A percentile compares a stretch with the other conserved stretches of the same genome.
Evolutionary conservation across 768 basidiomycete genomes (phyloP).

Genomic region (Lactarius hengduanensis): DNA sequence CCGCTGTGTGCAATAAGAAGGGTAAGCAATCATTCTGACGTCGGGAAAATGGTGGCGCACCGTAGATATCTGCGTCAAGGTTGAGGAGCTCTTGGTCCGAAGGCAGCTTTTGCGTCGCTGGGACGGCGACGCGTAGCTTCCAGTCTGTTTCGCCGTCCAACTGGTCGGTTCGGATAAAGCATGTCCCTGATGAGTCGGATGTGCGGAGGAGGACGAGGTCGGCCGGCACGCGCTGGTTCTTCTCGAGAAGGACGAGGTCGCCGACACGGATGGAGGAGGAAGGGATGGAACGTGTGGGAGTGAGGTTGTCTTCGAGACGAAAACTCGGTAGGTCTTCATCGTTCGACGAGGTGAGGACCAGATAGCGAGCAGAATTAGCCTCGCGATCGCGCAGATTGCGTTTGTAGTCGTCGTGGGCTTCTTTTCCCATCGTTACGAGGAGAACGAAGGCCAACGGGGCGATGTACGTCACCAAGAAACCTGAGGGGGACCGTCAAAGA

Average conservation of each 20-base stretch:
- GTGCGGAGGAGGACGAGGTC: conserved; percentile 90
- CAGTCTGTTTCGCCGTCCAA: conserved; percentile 99
- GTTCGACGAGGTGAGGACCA: conserved; percentile 52
- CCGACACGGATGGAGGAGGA: conserved; percentile 88
- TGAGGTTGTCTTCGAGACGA: conserved; percentile 13
- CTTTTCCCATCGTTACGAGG: conserved; percentile 95
- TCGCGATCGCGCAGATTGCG: conserved; percentile 89
- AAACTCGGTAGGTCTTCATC: conserved; percentile 34
- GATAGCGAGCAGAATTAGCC: conserved; percentile 92
- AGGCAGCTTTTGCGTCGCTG: conserved; percentile 73
- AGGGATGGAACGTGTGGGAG: conserved; percentile 66
- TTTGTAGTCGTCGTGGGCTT: conserved; percentile 98
- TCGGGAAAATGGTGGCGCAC: conserved; percentile 41
- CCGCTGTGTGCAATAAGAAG: conserved; percentile 50
- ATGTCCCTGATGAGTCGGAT: conserved; percentile 85
- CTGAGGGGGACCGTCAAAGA: conserved; percentile 41
- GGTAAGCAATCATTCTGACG: conserved; percentile 7
- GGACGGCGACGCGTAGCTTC: conserved; percentile 91
- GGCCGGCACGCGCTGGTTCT: conserved; percentile 96
- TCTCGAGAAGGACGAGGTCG: conserved; percentile 87
- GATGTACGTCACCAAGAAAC: conserved; percentile 93
- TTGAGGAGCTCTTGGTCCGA: conserved; percentile 53
- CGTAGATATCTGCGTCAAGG: conserved; percentile 88
- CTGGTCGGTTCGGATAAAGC: conserved; percentile 97
- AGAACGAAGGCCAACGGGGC: conserved; percentile 96